Percentiles rank a stretch among this genome's conserved stretches.
These are phyloP conservation scores for Xylaria multiplex DNA, from an alignment of 2,329 filamentous ascomycete species.

Conservation along the genomic window DNA sequence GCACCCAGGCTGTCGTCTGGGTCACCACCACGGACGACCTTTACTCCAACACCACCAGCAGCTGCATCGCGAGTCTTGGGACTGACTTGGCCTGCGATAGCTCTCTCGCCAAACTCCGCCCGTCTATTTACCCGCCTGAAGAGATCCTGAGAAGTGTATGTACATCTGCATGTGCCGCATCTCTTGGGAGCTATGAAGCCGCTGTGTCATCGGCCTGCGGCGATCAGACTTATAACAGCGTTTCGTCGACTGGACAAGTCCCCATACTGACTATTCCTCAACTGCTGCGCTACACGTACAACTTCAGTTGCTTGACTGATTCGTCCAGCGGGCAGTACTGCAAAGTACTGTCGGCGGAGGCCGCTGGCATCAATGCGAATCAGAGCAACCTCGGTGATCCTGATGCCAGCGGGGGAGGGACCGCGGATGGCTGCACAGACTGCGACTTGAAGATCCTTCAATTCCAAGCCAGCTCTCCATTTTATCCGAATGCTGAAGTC, in stretches of 20 bases:
- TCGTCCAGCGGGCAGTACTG: neutral
- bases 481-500: conserved; percentile 13
- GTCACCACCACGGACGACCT: too few species aligned
- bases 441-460: conserved; percentile 25
- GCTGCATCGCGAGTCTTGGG: too few species aligned
- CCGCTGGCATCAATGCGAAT: neutral
- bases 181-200: too few species aligned
- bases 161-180: too few species aligned
- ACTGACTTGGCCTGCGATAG: too few species aligned
- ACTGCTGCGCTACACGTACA: neutral
- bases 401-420: neutral
- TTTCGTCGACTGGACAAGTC: neutral
- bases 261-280: neutral
- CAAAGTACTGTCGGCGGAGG: neutral
- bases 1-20: too few species aligned
- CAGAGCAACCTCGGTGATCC: conserved; percentile 9
- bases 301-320: conserved; percentile 2
- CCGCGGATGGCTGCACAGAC: conserved; percentile 10
- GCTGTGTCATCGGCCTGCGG: neutral
- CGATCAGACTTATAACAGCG: neutral
- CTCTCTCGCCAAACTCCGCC: too few species aligned
- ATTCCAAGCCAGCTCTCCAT: conserved; percentile 32
- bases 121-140: too few species aligned
- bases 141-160: too few species aligned
- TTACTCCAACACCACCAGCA: too few species aligned